Evolutionary conservation across 2,329 filamentous ascomycete species (phyloP), one percentile per base, ranked within the genome.

Genomic region (Monilinia fructicola): DNA sequence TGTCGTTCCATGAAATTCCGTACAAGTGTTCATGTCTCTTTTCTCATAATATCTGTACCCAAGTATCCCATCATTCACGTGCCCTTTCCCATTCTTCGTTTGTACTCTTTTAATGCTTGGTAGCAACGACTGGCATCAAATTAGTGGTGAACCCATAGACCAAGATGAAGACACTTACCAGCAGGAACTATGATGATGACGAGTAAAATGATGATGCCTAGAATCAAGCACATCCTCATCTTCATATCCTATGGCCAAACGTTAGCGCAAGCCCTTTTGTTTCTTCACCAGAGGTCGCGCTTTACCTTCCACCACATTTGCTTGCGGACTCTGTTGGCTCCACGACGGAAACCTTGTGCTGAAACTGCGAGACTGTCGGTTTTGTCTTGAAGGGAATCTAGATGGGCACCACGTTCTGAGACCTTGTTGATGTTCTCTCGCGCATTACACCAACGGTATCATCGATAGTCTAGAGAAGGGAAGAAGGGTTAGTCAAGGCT

Each of bases 351-450:
- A 70, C 92, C 93, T 79, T 97, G 93, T 68, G 95, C 94, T 46
- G 93, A 97, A 70, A 90, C 87, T 68, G 93, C 93, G 73, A 99
- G 85, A 81, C 96, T 96, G 82, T 97, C 89, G 72, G 91, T 97
- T 86, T 97, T 96, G 79, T 95, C 90, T 81, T 96, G 91, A 69
- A 97, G 87, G 60, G 89, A 88, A 79, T 97, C 91, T 69, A 97
- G 86, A 74, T 89, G 87, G 76, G 93, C 91, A 77, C 95, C 95
- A 84, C 95, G 93, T 80, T 97, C 89, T 54, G 91, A 93, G 70
- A 97, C 92, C 81, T 95, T 96, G 83, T 93, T 93, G 84, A 99
- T 96, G 83, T 99, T 99, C 79, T 99, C 79, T 97, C 90, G 76
- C 91, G 88, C 94, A 99, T 97, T 73, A 95, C 91, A 77, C 90